Percentiles rank a stretch among this genome's conserved stretches.
phyloP scores from a whole-genome alignment of 23 red algal species.

The Gracilaria gracilis region DNA sequence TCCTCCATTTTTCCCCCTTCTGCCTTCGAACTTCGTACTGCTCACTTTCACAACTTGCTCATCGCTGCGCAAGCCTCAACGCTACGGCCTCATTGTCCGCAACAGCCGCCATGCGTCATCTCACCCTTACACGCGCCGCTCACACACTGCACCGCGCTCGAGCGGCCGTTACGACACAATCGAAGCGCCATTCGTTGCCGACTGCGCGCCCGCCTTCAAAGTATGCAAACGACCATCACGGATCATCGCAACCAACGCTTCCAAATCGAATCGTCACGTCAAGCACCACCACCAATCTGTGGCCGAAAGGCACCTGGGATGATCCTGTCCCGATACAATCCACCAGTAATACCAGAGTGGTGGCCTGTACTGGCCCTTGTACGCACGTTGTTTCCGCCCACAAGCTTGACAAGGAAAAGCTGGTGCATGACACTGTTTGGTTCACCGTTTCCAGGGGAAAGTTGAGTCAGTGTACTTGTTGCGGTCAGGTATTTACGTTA shows the following conservation, averaged over 20 bases:
- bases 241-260: background rate
- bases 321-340: conserved; percentile 62
- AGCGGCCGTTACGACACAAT: background rate
- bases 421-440: conserved; percentile 42
- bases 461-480: conserved; percentile 23
- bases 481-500: conserved; percentile 49
- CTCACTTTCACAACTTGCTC: background rate
- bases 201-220: background rate
- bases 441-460: conserved; percentile 33
- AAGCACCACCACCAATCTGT: background rate
- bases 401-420: background rate
- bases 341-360: conserved; percentile 13
- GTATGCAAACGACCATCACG: background rate
- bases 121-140: conserved; percentile 8
- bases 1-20: background rate
- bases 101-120: background rate
- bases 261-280: background rate
- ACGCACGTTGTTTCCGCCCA: background rate
- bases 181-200: background rate
- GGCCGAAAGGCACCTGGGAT: conserved; percentile 54
- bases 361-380: conserved; percentile 43
- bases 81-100: background rate
- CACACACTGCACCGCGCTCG: conserved; percentile 21
- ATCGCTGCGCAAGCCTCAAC: background rate
- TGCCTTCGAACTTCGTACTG: background rate